Conservation (phyloP, 2,329 filamentous ascomycete species). For the Ophiostoma angusticollis region DNA sequence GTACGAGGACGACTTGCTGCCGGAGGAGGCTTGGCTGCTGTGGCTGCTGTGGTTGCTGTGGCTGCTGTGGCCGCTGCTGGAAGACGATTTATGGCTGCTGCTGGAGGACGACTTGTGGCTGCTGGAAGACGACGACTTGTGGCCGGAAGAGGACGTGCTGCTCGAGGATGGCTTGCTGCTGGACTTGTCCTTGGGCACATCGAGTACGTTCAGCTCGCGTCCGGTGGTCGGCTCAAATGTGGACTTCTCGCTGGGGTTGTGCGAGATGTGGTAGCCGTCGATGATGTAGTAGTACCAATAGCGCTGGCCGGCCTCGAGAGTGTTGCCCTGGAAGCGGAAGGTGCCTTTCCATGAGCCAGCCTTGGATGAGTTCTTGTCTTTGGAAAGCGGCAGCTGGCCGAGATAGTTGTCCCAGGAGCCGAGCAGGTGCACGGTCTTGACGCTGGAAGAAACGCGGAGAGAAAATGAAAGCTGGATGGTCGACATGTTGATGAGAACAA, state of each 20-base stretch:
- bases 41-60: constrained; percentile 54
- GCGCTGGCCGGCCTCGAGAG: constrained; percentile 74
- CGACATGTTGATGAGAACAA: constrained; percentile 80
- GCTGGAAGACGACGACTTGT: constrained; percentile 4
- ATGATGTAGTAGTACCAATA: constrained; percentile 99
- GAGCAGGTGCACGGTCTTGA: constrained; percentile 95
- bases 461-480: constrained; percentile 89
- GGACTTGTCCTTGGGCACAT: constrained; percentile 56
- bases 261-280: constrained; percentile 94
- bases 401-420: constrained; percentile 98
- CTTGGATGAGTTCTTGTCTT: constrained; percentile 72
- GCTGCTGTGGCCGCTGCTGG: constrained; percentile 22
- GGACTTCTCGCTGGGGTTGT: constrained; percentile 82
- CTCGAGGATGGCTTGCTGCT: constrained; percentile 25
- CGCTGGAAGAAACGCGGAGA: constrained; percentile 87
- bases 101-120: constrained; percentile 1
- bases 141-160: constrained; percentile 23
- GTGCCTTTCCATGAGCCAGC: constrained; percentile 88
- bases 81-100: background rate
- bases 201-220: constrained; percentile 94
- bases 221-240: constrained; percentile 93
- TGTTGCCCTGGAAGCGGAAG: constrained; percentile 84
- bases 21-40: constrained; percentile 47
- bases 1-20: background rate
- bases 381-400: constrained; percentile 86